These are phyloP conservation scores for Colletotrichum sidae DNA, from an alignment of 2,329 filamentous ascomycete genomes.

Conservation along the genomic window DNA sequence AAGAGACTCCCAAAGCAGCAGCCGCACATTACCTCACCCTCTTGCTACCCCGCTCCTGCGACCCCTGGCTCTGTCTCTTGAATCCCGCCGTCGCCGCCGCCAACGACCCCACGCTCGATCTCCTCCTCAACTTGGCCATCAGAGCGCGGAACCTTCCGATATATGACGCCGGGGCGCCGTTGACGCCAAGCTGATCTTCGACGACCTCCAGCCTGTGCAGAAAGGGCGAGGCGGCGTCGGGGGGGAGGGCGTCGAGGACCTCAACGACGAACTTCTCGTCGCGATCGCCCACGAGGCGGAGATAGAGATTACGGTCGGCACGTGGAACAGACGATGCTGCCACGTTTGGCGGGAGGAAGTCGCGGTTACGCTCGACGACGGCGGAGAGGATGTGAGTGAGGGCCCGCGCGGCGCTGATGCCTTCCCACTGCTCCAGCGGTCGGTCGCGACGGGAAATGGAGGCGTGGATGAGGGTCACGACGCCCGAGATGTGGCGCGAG, in stretches of 20 bases:
- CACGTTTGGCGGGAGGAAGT: slow-evolving; percentile 46
- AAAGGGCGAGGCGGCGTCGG: slow-evolving; percentile 57
- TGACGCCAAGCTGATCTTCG: slow-evolving; percentile 46
- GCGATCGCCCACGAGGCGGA: slow-evolving; percentile 57
- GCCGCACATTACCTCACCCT: slow-evolving; percentile 46
- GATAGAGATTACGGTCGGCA: slow-evolving; percentile 59
- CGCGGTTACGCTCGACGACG: slow-evolving; percentile 55
- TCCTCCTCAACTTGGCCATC: slow-evolving; percentile 44
- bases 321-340: slow-evolving; percentile 13
- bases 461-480: slow-evolving; percentile 55
- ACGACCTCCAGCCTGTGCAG: slow-evolving; percentile 51
- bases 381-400: slow-evolving; percentile 61
- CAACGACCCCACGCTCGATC: slow-evolving; percentile 38
- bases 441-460: slow-evolving; percentile 52
- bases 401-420: slow-evolving; percentile 58
- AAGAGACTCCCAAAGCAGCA: no score
- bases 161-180: slow-evolving; percentile 50
- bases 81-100: slow-evolving; percentile 40
- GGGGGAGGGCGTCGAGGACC: slow-evolving; percentile 54
- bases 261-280: slow-evolving; percentile 59
- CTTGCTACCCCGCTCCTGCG: slow-evolving; percentile 44
- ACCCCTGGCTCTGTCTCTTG: slow-evolving; percentile 46
- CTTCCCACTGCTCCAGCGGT: slow-evolving; percentile 52
- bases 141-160: slow-evolving; percentile 49
- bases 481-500: slow-evolving; percentile 57